Evolutionary conservation across 805 yeast species (phyloP).

Genomic region (Kazachstania psychrophila): DNA sequence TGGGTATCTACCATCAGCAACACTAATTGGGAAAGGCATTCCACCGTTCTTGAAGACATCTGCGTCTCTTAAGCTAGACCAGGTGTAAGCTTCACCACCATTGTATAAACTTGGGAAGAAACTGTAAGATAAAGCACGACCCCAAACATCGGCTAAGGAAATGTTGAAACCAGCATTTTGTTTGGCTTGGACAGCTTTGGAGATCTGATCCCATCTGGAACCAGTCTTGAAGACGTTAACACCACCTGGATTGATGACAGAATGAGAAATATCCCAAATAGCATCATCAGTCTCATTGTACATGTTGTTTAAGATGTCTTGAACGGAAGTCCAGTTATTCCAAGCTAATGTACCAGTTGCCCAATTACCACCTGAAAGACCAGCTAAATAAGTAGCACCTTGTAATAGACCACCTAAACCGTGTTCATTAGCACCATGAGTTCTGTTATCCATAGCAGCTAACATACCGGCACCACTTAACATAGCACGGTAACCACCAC

Average conservation of each 20-base stretch:
- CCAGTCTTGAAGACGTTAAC: constrained; percentile 43
- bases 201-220: constrained; percentile 44
- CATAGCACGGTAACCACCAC: constrained; percentile 93
- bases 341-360: constrained; percentile 55
- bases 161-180: constrained; percentile 56
- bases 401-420: constrained; percentile 72
- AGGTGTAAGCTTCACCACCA: constrained; percentile 56
- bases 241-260: constrained; percentile 58
- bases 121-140: constrained; percentile 63
- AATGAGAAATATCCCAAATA: constrained; percentile 61
- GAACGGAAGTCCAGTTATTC: constrained; percentile 67
- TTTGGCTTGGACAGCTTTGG: constrained; percentile 44
- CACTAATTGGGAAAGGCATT: constrained; percentile 67
- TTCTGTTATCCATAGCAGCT: constrained; percentile 73
- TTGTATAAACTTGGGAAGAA: constrained; percentile 52
- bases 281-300: constrained; percentile 28
- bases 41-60: constrained; percentile 50
- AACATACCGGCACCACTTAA: constrained; percentile 75
- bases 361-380: constrained; percentile 84
- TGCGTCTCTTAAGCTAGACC: constrained; percentile 48
- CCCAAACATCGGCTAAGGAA: constrained; percentile 75
- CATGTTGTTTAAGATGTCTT: constrained; percentile 40
- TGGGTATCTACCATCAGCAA: constrained; percentile 59
- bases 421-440: constrained; percentile 41
- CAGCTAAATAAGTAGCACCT: constrained; percentile 60